A percentile compares a stretch with the other conserved stretches of the same genome.
phyloP scores from a whole-genome alignment of 305 asterid genomes.

The Solanum hybrid region DNA sequence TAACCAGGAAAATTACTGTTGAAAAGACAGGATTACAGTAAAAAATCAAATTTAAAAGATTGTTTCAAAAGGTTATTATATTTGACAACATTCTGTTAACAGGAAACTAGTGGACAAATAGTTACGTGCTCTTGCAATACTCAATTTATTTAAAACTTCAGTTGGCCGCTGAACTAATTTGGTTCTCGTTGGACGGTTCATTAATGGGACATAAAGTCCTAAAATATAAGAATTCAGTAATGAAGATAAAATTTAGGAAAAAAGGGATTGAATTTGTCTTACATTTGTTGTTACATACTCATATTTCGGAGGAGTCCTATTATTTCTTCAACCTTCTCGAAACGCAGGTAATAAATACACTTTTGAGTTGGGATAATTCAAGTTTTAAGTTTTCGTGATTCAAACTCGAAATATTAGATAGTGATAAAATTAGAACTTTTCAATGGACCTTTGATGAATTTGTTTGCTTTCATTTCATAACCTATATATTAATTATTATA shows the following conservation, averaged over 20 bases:
- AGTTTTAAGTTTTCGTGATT: background rate
- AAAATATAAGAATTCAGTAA: background rate
- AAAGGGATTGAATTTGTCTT: background rate
- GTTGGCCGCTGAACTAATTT: background rate
- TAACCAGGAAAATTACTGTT: background rate
- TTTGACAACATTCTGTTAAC: background rate
- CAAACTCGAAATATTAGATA: background rate
- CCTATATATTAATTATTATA: background rate
- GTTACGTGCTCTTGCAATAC: background rate
- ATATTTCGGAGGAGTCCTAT: background rate
- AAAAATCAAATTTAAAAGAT: background rate
- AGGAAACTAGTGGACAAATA: background rate
- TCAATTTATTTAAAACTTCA: background rate
- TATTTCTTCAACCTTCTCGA: background rate
- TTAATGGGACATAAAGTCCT: background rate
- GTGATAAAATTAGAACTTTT: background rate
- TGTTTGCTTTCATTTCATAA: background rate
- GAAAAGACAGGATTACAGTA: background rate
- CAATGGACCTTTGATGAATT: background rate
- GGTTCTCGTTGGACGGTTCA: background rate
- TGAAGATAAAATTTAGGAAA: background rate
- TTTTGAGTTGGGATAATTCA: background rate
- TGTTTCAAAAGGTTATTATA: background rate
- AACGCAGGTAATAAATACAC: background rate
- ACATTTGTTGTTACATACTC: background rate